These are phyloP conservation scores for Bimuria novae-zelandiae DNA, from an alignment of 2,329 filamentous ascomycete species.

Conservation along the genomic window DNA sequence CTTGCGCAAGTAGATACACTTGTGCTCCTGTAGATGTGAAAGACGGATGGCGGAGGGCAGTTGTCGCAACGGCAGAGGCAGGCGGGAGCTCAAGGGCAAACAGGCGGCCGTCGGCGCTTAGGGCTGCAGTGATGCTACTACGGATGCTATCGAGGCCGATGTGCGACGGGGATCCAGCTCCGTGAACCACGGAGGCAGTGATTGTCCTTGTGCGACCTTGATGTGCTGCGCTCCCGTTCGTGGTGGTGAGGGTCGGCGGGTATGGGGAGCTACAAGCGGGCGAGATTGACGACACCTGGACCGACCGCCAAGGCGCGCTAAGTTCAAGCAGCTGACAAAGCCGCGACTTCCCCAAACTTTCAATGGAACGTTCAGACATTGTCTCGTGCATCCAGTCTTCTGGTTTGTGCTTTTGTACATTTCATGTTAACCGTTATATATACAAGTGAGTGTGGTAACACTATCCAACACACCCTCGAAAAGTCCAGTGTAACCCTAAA, in stretches of 20 bases:
- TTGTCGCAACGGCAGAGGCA: conserved; percentile 24
- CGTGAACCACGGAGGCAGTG: conserved; percentile 21
- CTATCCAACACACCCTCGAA: too few relatives aligned
- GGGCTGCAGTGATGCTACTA: conserved; percentile 28
- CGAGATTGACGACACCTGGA: conserved; percentile 16
- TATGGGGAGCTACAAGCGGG: conserved; percentile 16
- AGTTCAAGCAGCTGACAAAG: neutral
- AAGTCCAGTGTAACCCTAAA: too few relatives aligned
- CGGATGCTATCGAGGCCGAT: conserved; percentile 30
- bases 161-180: conserved; percentile 26
- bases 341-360: neutral
- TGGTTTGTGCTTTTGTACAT: too few relatives aligned
- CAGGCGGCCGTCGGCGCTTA: conserved; percentile 33
- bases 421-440: too few relatives aligned
- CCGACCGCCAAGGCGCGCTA: neutral
- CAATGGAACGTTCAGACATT: too few relatives aligned
- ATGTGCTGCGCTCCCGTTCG: conserved; percentile 34
- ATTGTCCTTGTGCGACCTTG: conserved; percentile 38
- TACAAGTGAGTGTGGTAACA: too few relatives aligned
- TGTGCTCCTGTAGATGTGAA: conserved; percentile 17
- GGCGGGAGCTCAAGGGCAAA: conserved; percentile 21
- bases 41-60: conserved; percentile 16
- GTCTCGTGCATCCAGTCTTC: too few relatives aligned
- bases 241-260: conserved; percentile 40
- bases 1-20: conserved; percentile 9